Conservation (phyloP, 306 rosid species). For the Castanea mollissima region DNA sequence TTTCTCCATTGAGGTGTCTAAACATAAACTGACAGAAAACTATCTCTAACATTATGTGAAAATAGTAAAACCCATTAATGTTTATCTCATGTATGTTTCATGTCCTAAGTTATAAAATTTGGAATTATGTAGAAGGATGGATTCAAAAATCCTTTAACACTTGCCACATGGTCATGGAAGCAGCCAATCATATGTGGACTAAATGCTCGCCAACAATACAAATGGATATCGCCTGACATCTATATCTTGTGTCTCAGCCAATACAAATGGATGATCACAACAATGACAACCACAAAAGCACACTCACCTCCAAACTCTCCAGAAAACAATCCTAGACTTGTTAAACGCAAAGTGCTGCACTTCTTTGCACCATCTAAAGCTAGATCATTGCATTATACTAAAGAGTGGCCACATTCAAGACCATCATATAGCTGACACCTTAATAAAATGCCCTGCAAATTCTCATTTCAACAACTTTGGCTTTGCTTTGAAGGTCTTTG, state of each 20-base stretch:
- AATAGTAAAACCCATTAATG: too few relatives aligned
- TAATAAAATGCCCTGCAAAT: conserved; percentile 41
- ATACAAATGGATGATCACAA: conserved; percentile 43
- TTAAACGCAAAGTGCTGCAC: conserved; percentile 39
- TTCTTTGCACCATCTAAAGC: conserved; percentile 44
- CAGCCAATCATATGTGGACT: too few relatives aligned
- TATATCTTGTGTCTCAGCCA: not conserved
- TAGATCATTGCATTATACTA: conserved; percentile 44
- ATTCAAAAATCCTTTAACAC: too few relatives aligned
- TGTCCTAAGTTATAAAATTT: too few relatives aligned
- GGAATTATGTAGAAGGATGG: too few relatives aligned
- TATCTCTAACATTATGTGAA: too few relatives aligned
- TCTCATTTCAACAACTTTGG: conserved; percentile 33
- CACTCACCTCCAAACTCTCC: conserved; percentile 41
- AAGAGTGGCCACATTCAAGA: conserved; percentile 52
- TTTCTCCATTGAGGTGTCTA: too few relatives aligned
- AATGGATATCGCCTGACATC: not conserved
- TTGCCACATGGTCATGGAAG: too few relatives aligned
- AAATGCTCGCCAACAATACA: too few relatives aligned
- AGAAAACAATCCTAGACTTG: conserved; percentile 45
- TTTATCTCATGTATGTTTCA: too few relatives aligned
- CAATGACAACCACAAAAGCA: conserved; percentile 13
- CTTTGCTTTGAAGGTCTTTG: conserved; percentile 47
- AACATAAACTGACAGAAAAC: too few relatives aligned
- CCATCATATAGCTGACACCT: conserved; percentile 56